A percentile compares a stretch with the other conserved stretches of the same genome.
Conservation (phyloP, 176 grass and related monocot species). For the Areca catechu region DNA sequence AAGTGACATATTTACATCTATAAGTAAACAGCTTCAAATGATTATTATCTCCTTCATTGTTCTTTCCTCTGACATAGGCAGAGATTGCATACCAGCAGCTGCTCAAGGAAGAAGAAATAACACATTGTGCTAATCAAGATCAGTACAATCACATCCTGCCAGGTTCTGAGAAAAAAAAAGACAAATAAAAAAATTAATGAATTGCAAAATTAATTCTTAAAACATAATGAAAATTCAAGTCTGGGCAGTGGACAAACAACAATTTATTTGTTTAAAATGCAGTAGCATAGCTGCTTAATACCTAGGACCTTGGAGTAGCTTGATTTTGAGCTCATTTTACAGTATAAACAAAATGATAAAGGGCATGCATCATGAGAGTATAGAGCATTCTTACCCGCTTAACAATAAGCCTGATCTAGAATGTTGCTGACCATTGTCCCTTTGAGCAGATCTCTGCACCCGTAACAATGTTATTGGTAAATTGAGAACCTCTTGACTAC, state of each 20-base stretch:
- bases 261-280: not conserved
- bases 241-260: too few species aligned
- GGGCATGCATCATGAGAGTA: too few species aligned
- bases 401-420: conserved; percentile 1
- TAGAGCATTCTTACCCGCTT: not conserved
- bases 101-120: conserved; percentile 76
- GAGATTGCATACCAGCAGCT: conserved; percentile 32
- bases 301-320: not conserved
- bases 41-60: too few species aligned
- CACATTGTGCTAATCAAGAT: conserved; percentile 48
- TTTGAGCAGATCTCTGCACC: not conserved
- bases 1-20: too few species aligned
- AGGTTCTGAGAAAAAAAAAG: conserved; percentile 14
- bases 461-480: conserved; percentile 53
- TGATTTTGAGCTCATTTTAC: too few species aligned
- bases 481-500: conserved; percentile 50
- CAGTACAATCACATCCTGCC: conserved; percentile 38
- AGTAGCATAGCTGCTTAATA: not conserved
- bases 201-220: not conserved
- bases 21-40: too few species aligned
- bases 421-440: conserved; percentile 3
- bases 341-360: too few species aligned
- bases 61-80: too few species aligned
- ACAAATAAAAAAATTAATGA: not conserved
- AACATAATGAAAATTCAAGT: not conserved